A percentile compares a stretch with the other conserved stretches of the same genome.
phyloP scores from a whole-genome alignment of 495 filamentous ascomycete genomes.

The Lineolata rhizophorae region DNA sequence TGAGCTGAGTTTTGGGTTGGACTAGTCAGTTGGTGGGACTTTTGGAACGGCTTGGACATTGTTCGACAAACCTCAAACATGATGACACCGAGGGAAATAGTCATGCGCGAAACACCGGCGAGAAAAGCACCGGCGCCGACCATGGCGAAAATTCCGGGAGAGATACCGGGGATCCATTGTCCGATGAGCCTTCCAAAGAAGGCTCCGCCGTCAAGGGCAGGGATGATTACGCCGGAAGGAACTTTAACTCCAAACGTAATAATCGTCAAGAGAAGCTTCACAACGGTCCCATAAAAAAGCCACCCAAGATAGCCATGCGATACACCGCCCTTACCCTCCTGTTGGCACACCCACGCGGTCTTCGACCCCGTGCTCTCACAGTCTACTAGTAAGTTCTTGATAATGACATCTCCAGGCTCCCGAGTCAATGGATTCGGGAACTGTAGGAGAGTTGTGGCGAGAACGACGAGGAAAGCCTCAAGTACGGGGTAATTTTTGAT shows the following conservation, averaged over 20 bases:
- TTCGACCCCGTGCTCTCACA: constrained; percentile 16
- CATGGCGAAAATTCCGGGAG: constrained; percentile 37
- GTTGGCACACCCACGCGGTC: constrained; percentile 26
- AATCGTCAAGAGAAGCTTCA: constrained; percentile 31
- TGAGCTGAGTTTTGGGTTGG: constrained; percentile 14
- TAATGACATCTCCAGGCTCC: constrained; percentile 29
- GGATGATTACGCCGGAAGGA: constrained; percentile 35
- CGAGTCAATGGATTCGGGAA: constrained; percentile 30
- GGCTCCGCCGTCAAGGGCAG: constrained; percentile 32
- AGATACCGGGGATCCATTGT: constrained; percentile 24
- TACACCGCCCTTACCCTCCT: constrained; percentile 16
- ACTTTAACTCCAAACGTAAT: constrained; percentile 36
- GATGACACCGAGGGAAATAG: constrained; percentile 32
- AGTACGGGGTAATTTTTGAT: constrained; percentile 31
- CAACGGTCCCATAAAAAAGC: constrained; percentile 28
- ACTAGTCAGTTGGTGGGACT: constrained; percentile 18
- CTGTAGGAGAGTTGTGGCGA: constrained; percentile 29
- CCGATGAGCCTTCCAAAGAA: constrained; percentile 33
- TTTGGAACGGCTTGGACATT: too few relatives aligned
- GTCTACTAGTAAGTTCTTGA: constrained; percentile 30
- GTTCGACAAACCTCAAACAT: constrained; percentile 31
- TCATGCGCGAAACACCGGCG: constrained; percentile 35
- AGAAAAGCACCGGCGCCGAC: constrained; percentile 37
- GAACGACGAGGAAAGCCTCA: constrained; percentile 29
- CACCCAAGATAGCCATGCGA: constrained; percentile 22